Conservation (phyloP, 2,329 filamentous ascomycete genomes). For the Trichoderma arundinaceum region DNA sequence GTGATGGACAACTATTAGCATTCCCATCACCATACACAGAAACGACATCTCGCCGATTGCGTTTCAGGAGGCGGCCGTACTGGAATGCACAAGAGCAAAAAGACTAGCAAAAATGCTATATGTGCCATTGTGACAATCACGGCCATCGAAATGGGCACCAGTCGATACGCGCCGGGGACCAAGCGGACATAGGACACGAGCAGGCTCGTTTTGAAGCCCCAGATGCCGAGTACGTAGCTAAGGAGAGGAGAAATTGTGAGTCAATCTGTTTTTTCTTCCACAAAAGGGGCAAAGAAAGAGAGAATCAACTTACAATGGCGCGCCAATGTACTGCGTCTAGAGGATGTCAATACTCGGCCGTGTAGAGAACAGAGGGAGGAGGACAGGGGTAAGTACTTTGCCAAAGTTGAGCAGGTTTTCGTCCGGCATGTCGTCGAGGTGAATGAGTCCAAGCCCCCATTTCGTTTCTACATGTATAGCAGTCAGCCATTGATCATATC, state of each 20-base stretch:
- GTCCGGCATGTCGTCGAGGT: slow-evolving; percentile 45
- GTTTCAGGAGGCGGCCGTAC: slow-evolving; percentile 31
- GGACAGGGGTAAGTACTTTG: slow-evolving; percentile 34
- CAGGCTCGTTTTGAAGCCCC: slow-evolving; percentile 55
- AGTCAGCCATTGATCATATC: not conserved
- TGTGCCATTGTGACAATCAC: slow-evolving; percentile 47
- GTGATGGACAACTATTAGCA: not conserved
- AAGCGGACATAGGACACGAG: slow-evolving; percentile 54
- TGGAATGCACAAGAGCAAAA: slow-evolving; percentile 47
- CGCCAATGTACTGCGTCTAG: slow-evolving; percentile 49
- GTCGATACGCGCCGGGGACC: slow-evolving; percentile 47
- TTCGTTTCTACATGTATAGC: slow-evolving; percentile 46
- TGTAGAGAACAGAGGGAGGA: not conserved
- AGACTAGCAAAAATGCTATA: slow-evolving; percentile 46
- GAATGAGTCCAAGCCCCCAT: slow-evolving; percentile 50
- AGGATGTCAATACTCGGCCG: not conserved
- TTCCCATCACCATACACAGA: not conserved
- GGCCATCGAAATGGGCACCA: slow-evolving; percentile 44
- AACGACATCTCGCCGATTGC: not conserved
- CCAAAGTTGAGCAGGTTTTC: slow-evolving; percentile 49
- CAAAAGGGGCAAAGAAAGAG: not conserved
- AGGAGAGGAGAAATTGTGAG: slow-evolving; percentile 16
- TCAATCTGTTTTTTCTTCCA: not conserved
- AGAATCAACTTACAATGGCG: slow-evolving; percentile 47
- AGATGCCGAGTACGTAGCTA: slow-evolving; percentile 50